Percentiles rank a stretch among this genome's conserved stretches.
phyloP scores from a whole-genome alignment of 2,329 filamentous ascomycete species.

The Phyllachora maydis region DNA sequence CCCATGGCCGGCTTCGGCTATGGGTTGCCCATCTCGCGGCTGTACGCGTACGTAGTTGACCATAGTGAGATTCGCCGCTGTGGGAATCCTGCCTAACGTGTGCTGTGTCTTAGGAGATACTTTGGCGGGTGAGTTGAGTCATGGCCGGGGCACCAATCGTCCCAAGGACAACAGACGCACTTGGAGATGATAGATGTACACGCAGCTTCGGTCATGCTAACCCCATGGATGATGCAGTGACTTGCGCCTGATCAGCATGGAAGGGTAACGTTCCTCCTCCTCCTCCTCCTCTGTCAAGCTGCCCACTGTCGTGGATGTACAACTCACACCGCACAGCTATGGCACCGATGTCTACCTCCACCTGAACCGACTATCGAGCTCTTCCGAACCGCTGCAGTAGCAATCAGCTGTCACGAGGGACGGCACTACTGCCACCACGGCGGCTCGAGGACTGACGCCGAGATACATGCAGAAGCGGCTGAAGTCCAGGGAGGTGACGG shows the following conservation, averaged over 20 bases:
- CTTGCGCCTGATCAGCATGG: conserved; percentile 99
- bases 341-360: conserved; percentile 97
- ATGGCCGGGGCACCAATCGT: too few species aligned
- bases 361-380: conserved; percentile 85
- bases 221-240: too few species aligned
- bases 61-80: too few species aligned
- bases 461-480: conserved; percentile 47
- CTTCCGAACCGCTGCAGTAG: conserved; percentile 93
- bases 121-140: conserved; percentile 91
- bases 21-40: conserved; percentile 75
- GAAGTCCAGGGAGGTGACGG: conserved; percentile 51
- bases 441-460: conserved; percentile 45
- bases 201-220: too few species aligned
- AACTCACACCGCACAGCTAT: conserved; percentile 36
- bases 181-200: too few species aligned
- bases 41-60: too few species aligned
- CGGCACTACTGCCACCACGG: conserved; percentile 17
- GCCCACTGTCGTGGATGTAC: neutral
- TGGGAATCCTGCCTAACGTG: too few species aligned
- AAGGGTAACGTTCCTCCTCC: conserved; percentile 51
- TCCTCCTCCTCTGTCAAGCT: conserved; percentile 1
- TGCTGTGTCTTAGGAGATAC: too few species aligned
- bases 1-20: conserved; percentile 99
- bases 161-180: too few species aligned
- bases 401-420: conserved; percentile 78